Conservation (phyloP, 208 protist genomes). For the Trypanosoma conorhini region DNA sequence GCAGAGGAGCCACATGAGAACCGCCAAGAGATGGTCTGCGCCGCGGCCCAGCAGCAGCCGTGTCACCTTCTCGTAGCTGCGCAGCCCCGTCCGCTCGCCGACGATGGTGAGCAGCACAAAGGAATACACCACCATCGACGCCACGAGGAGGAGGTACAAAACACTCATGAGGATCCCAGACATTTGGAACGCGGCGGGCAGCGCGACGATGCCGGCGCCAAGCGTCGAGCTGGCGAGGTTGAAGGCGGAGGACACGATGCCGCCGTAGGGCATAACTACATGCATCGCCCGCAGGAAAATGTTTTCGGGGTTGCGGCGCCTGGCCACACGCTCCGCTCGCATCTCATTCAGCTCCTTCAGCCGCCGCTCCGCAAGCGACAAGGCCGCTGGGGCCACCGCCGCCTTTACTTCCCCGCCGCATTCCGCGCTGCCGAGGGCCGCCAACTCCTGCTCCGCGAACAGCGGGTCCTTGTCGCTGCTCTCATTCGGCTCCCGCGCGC, state of each 20-base stretch:
- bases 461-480: too few species aligned
- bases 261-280: too few species aligned
- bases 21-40: slow-evolving; percentile 74
- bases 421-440: too few species aligned
- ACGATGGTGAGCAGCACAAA: slow-evolving; percentile 76
- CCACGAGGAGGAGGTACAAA: slow-evolving; percentile 59
- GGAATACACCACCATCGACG: slow-evolving; percentile 73
- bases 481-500: too few species aligned
- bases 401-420: too few species aligned
- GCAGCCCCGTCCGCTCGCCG: slow-evolving; percentile 61
- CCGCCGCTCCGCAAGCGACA: too few species aligned
- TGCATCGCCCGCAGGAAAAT: too few species aligned
- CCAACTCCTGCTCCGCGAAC: too few species aligned
- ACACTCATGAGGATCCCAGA: slow-evolving; percentile 54
- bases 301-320: too few species aligned
- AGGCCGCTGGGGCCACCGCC: too few species aligned
- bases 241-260: slow-evolving; percentile 42
- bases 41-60: slow-evolving; percentile 66
- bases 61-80: slow-evolving; percentile 67
- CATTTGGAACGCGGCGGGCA: slow-evolving; percentile 60
- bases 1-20: slow-evolving; percentile 84
- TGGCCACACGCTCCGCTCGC: too few species aligned
- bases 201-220: slow-evolving; percentile 57
- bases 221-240: slow-evolving; percentile 65
- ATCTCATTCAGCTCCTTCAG: too few species aligned